These are phyloP conservation scores for Stemphylium lycopersici DNA, from an alignment of 2,329 filamentous ascomycete genomes.

Conservation along the genomic window DNA sequence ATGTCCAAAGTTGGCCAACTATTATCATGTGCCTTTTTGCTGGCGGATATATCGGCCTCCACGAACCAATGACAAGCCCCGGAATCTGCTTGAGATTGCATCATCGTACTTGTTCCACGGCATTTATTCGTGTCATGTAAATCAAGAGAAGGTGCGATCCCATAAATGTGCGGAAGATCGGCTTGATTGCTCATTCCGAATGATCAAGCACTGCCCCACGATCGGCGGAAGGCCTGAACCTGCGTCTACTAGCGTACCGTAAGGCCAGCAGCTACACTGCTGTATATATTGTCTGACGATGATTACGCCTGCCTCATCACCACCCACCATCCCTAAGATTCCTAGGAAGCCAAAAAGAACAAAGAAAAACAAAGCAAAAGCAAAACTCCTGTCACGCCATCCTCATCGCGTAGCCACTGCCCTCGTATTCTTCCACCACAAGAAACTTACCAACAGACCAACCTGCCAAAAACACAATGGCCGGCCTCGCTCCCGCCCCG, in stretches of 20 bases:
- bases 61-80: too few species aligned
- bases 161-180: too few species aligned
- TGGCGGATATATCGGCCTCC: too few species aligned
- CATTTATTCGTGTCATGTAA: too few species aligned
- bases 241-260: background rate
- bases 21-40: too few species aligned
- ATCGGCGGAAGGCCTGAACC: background rate
- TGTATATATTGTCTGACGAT: background rate
- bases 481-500: constrained; percentile 18
- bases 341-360: too few species aligned
- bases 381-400: too few species aligned
- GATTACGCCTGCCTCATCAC: background rate
- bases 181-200: background rate
- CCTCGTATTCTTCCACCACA: background rate
- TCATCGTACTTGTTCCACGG: too few species aligned
- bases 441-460: background rate
- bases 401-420: background rate
- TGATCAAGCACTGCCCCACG: constrained; percentile 4
- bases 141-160: too few species aligned
- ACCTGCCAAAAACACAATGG: constrained; percentile 12
- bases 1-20: too few species aligned
- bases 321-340: background rate
- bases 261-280: background rate
- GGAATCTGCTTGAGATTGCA: too few species aligned
- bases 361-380: too few species aligned